Conservation (phyloP, 2,329 filamentous ascomycete genomes). For the Myriosclerotinia scirpicola region DNA sequence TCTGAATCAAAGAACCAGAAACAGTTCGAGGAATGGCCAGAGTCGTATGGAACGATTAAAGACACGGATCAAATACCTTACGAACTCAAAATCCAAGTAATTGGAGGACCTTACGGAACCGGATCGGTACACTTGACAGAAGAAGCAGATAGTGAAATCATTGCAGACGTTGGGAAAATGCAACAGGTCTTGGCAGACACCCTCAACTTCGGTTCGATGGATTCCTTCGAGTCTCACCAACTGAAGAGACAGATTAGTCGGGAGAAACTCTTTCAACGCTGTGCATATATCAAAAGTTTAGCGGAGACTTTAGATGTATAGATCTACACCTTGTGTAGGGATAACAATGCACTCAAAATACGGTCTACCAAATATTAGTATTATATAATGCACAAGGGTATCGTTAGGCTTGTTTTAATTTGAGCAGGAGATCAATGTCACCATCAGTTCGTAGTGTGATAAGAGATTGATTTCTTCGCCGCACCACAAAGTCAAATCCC, state of each 20-base stretch:
- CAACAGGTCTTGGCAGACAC: not conserved
- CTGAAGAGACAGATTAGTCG: not conserved
- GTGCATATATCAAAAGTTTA: not conserved
- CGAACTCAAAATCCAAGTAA: conserved; percentile 7
- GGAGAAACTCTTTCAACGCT: not conserved
- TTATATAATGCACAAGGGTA: too few species aligned
- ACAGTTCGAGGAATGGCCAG: conserved; percentile 7
- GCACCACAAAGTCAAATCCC: too few species aligned
- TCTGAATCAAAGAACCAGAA: not conserved
- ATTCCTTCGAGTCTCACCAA: not conserved
- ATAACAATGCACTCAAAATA: too few species aligned
- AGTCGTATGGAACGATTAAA: not conserved
- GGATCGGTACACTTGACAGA: not conserved
- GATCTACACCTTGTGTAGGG: not conserved
- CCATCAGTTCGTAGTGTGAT: too few species aligned
- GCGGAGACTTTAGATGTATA: not conserved
- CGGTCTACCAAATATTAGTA: too few species aligned
- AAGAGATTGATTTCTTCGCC: too few species aligned
- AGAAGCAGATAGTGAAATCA: not conserved
- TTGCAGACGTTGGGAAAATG: not conserved
- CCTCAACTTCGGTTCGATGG: not conserved
- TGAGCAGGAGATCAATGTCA: too few species aligned
- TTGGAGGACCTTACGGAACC: conserved; percentile 7
- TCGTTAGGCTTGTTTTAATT: too few species aligned
- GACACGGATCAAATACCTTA: not conserved